Percentiles rank a stretch among this genome's conserved stretches.
phyloP scores from a whole-genome alignment of 345 rosid genomes.

The Lenwebbia sp. region DNA sequence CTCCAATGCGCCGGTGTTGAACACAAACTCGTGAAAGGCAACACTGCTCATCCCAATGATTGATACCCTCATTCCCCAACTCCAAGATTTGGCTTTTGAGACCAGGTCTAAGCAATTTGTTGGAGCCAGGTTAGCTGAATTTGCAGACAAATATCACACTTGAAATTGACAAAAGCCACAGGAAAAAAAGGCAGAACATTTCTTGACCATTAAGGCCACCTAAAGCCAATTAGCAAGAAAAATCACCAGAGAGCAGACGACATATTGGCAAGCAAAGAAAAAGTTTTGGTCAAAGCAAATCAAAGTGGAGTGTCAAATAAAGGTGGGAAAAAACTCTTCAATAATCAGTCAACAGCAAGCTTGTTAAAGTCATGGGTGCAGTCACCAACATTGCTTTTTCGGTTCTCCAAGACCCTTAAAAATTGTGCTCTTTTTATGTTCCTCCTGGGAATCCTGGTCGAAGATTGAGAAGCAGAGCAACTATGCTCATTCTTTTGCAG shows the following conservation, averaged over 20 bases:
- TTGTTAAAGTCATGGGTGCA: not conserved
- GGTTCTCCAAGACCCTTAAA: not conserved
- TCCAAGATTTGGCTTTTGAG: not conserved
- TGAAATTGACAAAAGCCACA: not conserved
- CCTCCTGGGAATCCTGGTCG: not conserved
- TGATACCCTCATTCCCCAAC: not conserved
- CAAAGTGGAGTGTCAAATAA: not conserved
- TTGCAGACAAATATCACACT: not conserved
- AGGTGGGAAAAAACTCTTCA: not conserved
- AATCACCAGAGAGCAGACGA: not conserved
- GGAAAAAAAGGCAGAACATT: not conserved
- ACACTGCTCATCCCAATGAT: not conserved
- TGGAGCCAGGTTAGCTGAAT: not conserved
- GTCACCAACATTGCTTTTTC: not conserved
- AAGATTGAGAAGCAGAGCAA: not conserved
- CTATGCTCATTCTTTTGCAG: not conserved
- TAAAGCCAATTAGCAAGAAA: not conserved
- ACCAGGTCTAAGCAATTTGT: not conserved
- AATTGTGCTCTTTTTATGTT: not conserved
- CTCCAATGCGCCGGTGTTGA: not conserved
- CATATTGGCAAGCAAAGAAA: not conserved
- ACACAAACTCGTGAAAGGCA: not conserved
- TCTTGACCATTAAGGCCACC: not conserved
- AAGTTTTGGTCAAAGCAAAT: not conserved
- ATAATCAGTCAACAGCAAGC: not conserved